Evolutionary conservation across 306 rosid genomes (phyloP).

Genomic region (Acacia melanoxylon): DNA sequence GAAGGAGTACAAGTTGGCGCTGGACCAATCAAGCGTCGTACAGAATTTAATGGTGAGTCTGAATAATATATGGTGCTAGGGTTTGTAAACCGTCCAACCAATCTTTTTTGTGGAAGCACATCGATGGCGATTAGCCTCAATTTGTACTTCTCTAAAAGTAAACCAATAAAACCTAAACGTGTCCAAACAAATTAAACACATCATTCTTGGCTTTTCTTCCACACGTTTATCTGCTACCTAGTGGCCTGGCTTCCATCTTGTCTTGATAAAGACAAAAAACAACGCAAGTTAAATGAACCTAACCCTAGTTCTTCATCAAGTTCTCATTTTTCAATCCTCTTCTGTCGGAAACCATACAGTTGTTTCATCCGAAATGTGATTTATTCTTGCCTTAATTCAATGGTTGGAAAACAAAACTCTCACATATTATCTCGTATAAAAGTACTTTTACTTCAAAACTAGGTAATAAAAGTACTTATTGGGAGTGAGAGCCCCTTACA

Average conservation of each 20-base stretch:
- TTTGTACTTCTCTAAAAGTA: slow-evolving; percentile 1
- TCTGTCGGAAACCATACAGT: background rate
- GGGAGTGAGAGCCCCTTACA: background rate
- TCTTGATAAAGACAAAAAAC: background rate
- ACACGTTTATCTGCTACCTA: background rate
- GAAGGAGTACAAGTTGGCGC: slow-evolving; percentile 11
- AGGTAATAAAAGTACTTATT: too few species aligned
- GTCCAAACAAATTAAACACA: background rate
- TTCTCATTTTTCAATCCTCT: background rate
- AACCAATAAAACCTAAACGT: background rate
- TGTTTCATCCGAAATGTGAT: background rate
- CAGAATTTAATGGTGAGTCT: background rate
- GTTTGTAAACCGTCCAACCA: slow-evolving; percentile 30
- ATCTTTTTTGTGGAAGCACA: background rate
- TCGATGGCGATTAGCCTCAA: background rate
- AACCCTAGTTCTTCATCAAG: background rate
- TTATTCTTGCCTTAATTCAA: background rate
- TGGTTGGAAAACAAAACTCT: background rate
- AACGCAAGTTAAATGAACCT: background rate
- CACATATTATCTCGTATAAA: too few species aligned
- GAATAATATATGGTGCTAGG: slow-evolving; percentile 2
- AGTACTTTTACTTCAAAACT: too few species aligned
- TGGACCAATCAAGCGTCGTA: slow-evolving; percentile 23
- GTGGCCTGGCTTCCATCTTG: background rate
- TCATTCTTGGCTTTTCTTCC: background rate